Base-by-base conservation (phyloP, 2,329 filamentous ascomycete species). In the Clarireedia homoeocarpa region DNA sequence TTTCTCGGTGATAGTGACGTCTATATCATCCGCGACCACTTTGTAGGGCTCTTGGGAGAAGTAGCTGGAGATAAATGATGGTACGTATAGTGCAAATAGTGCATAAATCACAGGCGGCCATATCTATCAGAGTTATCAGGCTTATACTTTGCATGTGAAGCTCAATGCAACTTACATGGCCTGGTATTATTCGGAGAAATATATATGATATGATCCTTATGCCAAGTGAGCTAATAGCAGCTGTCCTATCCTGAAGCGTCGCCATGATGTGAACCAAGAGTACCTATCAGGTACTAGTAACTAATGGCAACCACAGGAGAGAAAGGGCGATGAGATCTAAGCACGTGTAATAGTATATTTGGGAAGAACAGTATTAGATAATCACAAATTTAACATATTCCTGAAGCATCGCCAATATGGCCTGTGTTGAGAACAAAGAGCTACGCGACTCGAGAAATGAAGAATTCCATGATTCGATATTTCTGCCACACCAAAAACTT, bases 1-100 rank as follows among this genome's bases (percentile, higher is more conserved):
- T 47, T 74, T 75, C 59, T 83, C 76, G 23, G 74, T 79, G 6
- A 83, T 69, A 1, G 71, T 71, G 5, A 85, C 67, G 53, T 85
- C 79, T 23, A 86, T 72, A 60, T 85, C 74, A 61, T 86, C 82
- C 14, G 71, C 72, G 24, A 86, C 71, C 5, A 86, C 66, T 48
- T 81, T 74, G 64, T 83, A 79, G 57, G 78, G 74, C 6, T 82
- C 75, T 56, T 81, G 79, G 15, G 75, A 75, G 26, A 79, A 70
- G 66, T 81, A 83, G 62, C 77, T 81, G 12, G 75, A 72, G 51
- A 87, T 69, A 70, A 86, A 88, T 0, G 83, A 75, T 0, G 84
- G 78, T 0, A 85, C 67, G 63, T 89, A 89, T 56, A 89, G 70
- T 24, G 80, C 83, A 58, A 86, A 83, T 2, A 86, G 72, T 0